Conservation (phyloP, 2,329 filamentous ascomycete species). For the Coleophoma cylindrospora region DNA sequence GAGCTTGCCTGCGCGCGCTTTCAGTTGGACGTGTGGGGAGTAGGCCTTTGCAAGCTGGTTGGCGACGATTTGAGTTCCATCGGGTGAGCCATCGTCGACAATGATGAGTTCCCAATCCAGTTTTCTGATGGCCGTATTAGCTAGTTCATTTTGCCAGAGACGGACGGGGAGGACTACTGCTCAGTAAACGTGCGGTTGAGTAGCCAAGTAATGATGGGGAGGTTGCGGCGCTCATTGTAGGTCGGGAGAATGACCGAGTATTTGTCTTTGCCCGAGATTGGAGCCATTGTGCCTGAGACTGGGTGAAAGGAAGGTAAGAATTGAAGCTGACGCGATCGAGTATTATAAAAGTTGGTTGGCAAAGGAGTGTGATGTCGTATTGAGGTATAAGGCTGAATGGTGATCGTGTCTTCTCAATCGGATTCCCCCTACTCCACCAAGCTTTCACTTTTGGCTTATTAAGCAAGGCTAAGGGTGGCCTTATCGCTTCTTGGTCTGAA, state of each 20-base stretch:
- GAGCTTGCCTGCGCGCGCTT: slow-evolving; percentile 74
- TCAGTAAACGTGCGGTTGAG: slow-evolving; percentile 88
- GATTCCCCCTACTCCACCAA: no score
- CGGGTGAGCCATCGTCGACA: slow-evolving; percentile 95
- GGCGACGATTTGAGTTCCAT: slow-evolving; percentile 88
- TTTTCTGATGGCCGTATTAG: slow-evolving; percentile 50
- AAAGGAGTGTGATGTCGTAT: neutral
- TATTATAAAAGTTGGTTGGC: neutral
- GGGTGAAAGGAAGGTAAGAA: neutral
- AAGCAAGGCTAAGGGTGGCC: neutral
- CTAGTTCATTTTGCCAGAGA: neutral
- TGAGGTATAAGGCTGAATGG: neutral
- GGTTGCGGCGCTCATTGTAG: slow-evolving; percentile 96
- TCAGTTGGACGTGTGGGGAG: slow-evolving; percentile 72
- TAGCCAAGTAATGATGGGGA: slow-evolving; percentile 93
- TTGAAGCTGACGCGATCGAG: neutral
- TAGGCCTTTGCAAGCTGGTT: slow-evolving; percentile 87
- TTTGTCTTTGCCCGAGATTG: slow-evolving; percentile 56
- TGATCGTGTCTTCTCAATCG: neutral
- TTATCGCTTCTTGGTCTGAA: no score
- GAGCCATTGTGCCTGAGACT: neutral
- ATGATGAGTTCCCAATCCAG: slow-evolving; percentile 97
- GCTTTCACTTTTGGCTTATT: neutral
- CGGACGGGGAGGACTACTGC: slow-evolving; percentile 46
- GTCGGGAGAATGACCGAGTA: slow-evolving; percentile 98